phyloP scores from a whole-genome alignment of 2,329 filamentous ascomycete genomes.

The Beauveria scarabaeidicola region DNA sequence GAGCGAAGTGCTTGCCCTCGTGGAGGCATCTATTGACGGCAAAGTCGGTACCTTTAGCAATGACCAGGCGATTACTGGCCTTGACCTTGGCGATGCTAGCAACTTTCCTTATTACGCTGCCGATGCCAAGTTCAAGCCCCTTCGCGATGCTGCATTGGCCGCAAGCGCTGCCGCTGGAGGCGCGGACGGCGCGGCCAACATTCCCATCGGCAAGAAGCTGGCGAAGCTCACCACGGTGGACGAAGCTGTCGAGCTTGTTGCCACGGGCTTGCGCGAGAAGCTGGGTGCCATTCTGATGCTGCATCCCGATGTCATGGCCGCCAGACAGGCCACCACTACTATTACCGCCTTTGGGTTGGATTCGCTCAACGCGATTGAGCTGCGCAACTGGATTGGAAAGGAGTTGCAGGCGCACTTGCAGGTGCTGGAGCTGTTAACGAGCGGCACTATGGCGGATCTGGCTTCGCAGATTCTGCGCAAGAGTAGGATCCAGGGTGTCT shows the following conservation, averaged over 20 bases:
- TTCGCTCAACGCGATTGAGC: constrained; percentile 41
- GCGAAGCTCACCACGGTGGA: constrained; percentile 11
- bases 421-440: constrained; percentile 44
- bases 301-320: constrained; percentile 16
- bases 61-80: constrained; percentile 45
- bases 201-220: constrained; percentile 16
- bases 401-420: constrained; percentile 42
- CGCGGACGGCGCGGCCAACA: constrained; percentile 5
- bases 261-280: constrained; percentile 19
- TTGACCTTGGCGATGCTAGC: constrained; percentile 36
- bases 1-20: constrained; percentile 45
- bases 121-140: constrained; percentile 45
- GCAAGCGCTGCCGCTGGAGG: constrained; percentile 13
- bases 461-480: constrained; percentile 18
- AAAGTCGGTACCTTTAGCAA: constrained; percentile 33
- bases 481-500: constrained; percentile 17
- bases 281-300: constrained; percentile 28
- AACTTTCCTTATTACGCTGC: constrained; percentile 44
- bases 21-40: constrained; percentile 42
- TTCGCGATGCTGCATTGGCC: constrained; percentile 31
- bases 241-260: constrained; percentile 20
- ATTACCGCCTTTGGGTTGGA: constrained; percentile 29
- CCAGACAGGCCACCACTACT: constrained; percentile 15
- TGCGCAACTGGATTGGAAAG: constrained; percentile 42
- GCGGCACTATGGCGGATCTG: constrained; percentile 25